Evolutionary conservation across 75 land plant species (phyloP), one percentile per base, ranked within the genome.

Genomic region (Pinus taeda): DNA sequence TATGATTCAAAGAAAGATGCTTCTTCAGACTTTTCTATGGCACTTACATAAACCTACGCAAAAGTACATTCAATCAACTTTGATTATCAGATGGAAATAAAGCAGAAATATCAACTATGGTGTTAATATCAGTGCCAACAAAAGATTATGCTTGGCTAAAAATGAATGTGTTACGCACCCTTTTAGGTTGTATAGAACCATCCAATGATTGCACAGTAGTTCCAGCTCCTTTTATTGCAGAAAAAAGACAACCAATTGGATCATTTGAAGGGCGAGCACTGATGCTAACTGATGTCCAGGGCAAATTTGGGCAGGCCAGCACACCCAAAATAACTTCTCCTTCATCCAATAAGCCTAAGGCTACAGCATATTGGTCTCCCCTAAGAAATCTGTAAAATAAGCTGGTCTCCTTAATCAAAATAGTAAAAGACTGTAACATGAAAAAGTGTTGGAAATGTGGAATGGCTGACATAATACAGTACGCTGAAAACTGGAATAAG

Each of bases 331-430:
- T 93, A 33, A 97, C 95, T 73, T 88, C 82, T 57, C 99, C 99
- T 75, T 91, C 85, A 75, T 95, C 98, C 71, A 97, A 82, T 75
- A 97, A 78, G 15, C 84, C 99, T 57, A 97, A 76, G 67, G 99
- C 99, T 45, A 97, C 87, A 57, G 99, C 99, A 87, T 97, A 97
- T 61, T 96, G 98, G 71, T 92, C 97, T 76, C 98, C 99, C 81
- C 99, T 79, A 55, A 96, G 69, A 86, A 96, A 96, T 56, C 98
- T 95, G 59, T 8, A 82, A 74, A 22, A 30, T 26, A 61, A 61
- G 29, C 7, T 57, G 24, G 20, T 42, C 55, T 58, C 4, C 9
- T 30, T 30, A 49, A 42, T 6, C 37, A 81, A 13, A 4, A 33
- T 14, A 3, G 11, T 15, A 4, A 18, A 18, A 42, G 13, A 69